Evolutionary conservation across 192 early-diverging fungal species (phyloP), one percentile per base, ranked within the genome.

Genomic region (Linnemannia hyalina): DNA sequence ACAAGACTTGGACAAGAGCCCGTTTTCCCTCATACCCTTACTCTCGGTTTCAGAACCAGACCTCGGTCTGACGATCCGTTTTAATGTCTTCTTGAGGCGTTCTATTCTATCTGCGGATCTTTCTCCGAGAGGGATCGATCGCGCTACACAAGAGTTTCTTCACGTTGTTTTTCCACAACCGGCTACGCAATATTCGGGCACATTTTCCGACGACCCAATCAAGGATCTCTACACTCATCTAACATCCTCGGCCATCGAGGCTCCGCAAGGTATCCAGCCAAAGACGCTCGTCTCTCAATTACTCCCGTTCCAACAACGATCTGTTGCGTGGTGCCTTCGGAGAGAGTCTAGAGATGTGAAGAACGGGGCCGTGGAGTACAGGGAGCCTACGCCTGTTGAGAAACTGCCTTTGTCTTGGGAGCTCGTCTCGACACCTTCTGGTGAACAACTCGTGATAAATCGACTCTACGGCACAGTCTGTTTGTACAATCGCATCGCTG

Each of bases 391-490:
- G 7, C 18, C 32, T 9, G 42, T 3, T 0, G 81, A 82, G 8
- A 82, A 82, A 69, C 35, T 82, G 8, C 81, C 81, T 8, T 29
- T 82, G 54, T 72, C 81, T 35, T 82, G 81, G 81, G 81, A 82
- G 42, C 35, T 22, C 8, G 76, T 69, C n/a, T 49, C 55, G 13
- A 71, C 46, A 26, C 74, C 75, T 0, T 36, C 42, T 29, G 71
- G 76, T 3, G 22, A 40, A 29, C 13, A 68, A 0, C 46, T 82
- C 20, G 52, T 68, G 4, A 73, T 82, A 47, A 82, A 82, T 36
- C 75, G 81, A 13, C 76, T 60, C 1, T 82, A 36, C 60, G 81
- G 81, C 20, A 16, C 73, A 2, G 10, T 82, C 4, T 74, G 81
- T n/a, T 38, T 52, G 26, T 60, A 44, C 8, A 47, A 74, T 40